phyloP scores from a whole-genome alignment of 768 basidiomycete genomes.

The Hericium rajendrae region DNA sequence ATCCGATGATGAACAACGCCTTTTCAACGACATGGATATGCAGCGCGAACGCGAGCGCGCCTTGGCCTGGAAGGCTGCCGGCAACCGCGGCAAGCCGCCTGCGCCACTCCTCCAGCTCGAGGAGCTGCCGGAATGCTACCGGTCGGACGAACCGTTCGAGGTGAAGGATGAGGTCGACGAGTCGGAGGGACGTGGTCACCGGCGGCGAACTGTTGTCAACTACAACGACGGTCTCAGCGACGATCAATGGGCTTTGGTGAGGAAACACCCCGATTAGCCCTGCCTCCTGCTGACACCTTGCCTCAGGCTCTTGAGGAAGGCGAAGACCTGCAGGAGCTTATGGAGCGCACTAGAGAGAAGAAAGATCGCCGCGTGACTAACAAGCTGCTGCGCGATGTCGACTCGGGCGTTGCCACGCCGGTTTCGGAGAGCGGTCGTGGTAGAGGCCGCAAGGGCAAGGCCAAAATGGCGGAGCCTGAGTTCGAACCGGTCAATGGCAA shows the following conservation, averaged over 20 bases:
- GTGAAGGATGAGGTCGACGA: conserved; percentile 50
- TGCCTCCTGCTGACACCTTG: neutral
- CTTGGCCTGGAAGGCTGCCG: conserved; percentile 60
- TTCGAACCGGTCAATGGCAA: conserved; percentile 42
- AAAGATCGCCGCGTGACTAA: conserved; percentile 46
- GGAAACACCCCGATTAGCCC: conserved; percentile 8
- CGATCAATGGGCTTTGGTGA: conserved; percentile 83
- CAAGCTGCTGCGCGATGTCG: conserved; percentile 29
- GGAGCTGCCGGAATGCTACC: conserved; percentile 90
- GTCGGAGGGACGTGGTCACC: conserved; percentile 75
- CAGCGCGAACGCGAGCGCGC: conserved; percentile 63
- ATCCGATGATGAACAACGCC: conserved; percentile 60
- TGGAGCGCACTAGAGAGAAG: conserved; percentile 54
- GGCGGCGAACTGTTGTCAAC: conserved; percentile 73
- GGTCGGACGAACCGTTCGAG: conserved; percentile 73
- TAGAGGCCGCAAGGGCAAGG: conserved; percentile 46
- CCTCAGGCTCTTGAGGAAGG: conserved; percentile 68
- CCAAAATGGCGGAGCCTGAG: conserved; percentile 33
- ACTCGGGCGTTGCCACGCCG: conserved; percentile 56
- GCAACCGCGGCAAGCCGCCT: conserved; percentile 72
- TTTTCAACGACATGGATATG: conserved; percentile 79
- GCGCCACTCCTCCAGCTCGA: conserved; percentile 71
- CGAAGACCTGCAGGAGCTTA: conserved; percentile 67
- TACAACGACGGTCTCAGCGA: conserved; percentile 94
- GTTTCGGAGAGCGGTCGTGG: conserved; percentile 48